phyloP scores from a whole-genome alignment of 2,329 filamentous ascomycete genomes.

The Claviceps paspali region DNA sequence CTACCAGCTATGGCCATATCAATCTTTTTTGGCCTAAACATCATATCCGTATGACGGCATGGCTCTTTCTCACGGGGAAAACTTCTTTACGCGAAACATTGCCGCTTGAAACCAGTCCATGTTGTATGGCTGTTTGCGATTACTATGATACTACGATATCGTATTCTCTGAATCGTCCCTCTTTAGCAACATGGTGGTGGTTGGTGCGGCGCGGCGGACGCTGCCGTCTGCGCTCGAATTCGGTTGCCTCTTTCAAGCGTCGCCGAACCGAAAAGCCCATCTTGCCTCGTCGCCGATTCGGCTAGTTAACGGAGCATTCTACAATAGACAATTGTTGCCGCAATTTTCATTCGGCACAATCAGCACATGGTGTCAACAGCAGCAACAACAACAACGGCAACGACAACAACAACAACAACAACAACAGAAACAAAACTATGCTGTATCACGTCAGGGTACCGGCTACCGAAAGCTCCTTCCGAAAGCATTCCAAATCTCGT shows the following conservation, averaged over 20 bases:
- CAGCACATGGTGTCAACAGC: background rate
- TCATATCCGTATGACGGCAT: constrained; percentile 3
- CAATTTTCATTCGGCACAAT: constrained; percentile 1
- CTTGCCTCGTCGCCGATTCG: constrained; percentile 7
- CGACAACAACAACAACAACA: background rate
- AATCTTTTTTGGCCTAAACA: too few relatives aligned
- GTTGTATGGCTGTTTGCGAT: background rate
- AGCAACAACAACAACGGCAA: background rate
- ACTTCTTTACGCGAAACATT: background rate
- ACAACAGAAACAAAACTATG: background rate
- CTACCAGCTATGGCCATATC: too few relatives aligned
- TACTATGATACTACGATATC: constrained; percentile 16
- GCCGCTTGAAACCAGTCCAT: background rate
- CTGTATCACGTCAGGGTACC: background rate
- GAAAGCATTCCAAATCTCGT: background rate
- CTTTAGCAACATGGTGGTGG: constrained; percentile 32
- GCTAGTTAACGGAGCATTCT: background rate
- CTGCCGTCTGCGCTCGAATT: constrained; percentile 30
- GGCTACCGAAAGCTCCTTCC: background rate
- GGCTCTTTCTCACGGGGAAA: background rate
- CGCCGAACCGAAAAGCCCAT: constrained; percentile 8
- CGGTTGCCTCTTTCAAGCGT: constrained; percentile 14
- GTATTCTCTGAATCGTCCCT: constrained; percentile 7
- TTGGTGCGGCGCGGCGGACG: constrained; percentile 32
- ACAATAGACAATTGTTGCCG: background rate